Percentiles rank a stretch among this genome's conserved stretches.
Conservation (phyloP, 768 basidiomycete species). For the Xerocomus spinulosus region DNA sequence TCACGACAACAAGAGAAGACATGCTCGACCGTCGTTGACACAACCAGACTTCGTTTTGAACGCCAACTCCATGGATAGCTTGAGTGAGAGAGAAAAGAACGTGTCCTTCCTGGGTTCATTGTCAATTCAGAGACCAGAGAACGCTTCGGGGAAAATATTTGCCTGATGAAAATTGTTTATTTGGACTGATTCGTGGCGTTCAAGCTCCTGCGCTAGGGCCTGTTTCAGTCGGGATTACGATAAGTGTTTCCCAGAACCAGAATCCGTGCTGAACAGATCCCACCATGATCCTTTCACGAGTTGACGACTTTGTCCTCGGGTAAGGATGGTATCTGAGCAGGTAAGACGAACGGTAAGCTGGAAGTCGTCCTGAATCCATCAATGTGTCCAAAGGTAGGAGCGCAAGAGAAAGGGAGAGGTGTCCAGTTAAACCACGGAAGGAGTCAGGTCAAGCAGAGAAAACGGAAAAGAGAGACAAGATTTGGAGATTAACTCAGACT, state of each 20-base stretch:
- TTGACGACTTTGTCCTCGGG: conserved; percentile 20
- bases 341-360: conserved; percentile 28
- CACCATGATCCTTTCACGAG: conserved; percentile 26
- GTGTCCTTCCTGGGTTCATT: conserved; percentile 9
- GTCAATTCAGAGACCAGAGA: background rate
- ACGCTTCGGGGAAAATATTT: background rate
- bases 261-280: conserved; percentile 1
- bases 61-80: conserved; percentile 4
- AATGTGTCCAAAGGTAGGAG: background rate
- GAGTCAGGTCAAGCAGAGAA: background rate
- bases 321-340: conserved; percentile 30
- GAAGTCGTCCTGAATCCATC: conserved; percentile 19
- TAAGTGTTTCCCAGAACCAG: conserved; percentile 10
- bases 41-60: background rate
- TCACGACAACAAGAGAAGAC: conserved; percentile 21
- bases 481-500: conserved; percentile 18
- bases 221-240: conserved; percentile 2
- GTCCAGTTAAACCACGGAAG: conserved; percentile 5
- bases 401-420: background rate
- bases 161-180: background rate
- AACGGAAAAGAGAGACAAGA: conserved; percentile 2
- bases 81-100: background rate
- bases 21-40: conserved; percentile 13
- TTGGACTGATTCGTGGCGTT: background rate
- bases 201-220: conserved; percentile 4